Base-by-base conservation (phyloP, 495 filamentous ascomycete genomes). In the Pseudomonodictys pantanalensis region DNA sequence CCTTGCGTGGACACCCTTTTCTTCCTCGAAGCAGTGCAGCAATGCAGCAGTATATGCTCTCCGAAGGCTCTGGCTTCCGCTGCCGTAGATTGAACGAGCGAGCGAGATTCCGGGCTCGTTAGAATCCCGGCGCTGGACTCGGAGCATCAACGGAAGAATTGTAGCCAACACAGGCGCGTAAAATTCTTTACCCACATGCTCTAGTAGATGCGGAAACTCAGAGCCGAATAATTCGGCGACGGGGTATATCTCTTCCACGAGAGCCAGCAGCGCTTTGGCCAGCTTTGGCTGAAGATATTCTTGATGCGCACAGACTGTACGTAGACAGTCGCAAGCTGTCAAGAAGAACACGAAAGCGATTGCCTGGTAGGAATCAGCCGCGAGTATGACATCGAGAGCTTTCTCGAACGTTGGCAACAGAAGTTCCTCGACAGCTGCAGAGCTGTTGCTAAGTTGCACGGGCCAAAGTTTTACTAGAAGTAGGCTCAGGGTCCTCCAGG, bases 391-490 rank as follows among this genome's bases (percentile, higher is more conserved):
- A 39, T 60, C 62, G n/a, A 46, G 22, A 5, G n/a, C 39, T 22
- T 45, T 51, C 48, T n/a, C n/a, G n/a, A n/a, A n/a, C n/a, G n/a
- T n/a, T 12, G 56, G 35, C 11, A 26, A 12, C 8, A 57, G n/a
- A n/a, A n/a, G n/a, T n/a, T n/a, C n/a, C n/a, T n/a, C n/a, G n/a
- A n/a, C n/a, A n/a, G n/a, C n/a, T n/a, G n/a, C n/a, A 11, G 44
- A 49, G 23, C 15, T 43, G 15, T 2, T 43, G 20, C 47, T 62
- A 48, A 64, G 26, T 24, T 26, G 10, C 2, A 56, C n/a, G 35
- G 58, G 54, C 64, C 64, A 67, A 10, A 67, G 50, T 29, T 50
- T 18, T 3, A 49, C 12, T 30, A 58, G 42, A 1, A 67, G 25
- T 17, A 45, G 30, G 12, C 51, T 49, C 15, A 63, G 12, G 8